These are phyloP conservation scores for Dipteronia sinensis DNA, from an alignment of 345 rosid species.

Conservation along the genomic window DNA sequence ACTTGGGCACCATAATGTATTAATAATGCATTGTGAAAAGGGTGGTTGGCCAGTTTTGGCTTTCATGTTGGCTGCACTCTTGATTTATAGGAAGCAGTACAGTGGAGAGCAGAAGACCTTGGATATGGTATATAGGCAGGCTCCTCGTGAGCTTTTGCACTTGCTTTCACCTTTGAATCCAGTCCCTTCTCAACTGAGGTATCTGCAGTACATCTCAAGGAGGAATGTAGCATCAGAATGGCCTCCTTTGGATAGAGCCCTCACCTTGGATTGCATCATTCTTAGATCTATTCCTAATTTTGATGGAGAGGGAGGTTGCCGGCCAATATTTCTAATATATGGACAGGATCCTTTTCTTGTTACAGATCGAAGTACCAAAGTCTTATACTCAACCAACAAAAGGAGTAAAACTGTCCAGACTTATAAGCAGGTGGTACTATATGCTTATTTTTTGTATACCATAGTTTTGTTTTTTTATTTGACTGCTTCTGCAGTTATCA, in stretches of 20 bases:
- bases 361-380: slow-evolving; percentile 57
- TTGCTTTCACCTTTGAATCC: slow-evolving; percentile 81
- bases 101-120: slow-evolving; percentile 83
- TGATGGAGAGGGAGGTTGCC: slow-evolving; percentile 74
- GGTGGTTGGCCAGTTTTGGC: slow-evolving; percentile 94
- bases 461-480: not conserved
- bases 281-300: slow-evolving; percentile 75
- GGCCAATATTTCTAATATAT: slow-evolving; percentile 81
- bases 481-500: not conserved
- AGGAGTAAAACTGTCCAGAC: slow-evolving; percentile 56
- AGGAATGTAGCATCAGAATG: slow-evolving; percentile 86
- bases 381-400: slow-evolving; percentile 64
- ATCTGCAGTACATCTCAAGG: slow-evolving; percentile 86
- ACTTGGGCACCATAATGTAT: slow-evolving; percentile 70
- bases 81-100: slow-evolving; percentile 82
- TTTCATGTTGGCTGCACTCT: slow-evolving; percentile 78
- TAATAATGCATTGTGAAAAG: slow-evolving; percentile 86
- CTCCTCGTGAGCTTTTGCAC: slow-evolving; percentile 86
- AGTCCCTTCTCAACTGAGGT: slow-evolving; percentile 81
- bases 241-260: slow-evolving; percentile 95
- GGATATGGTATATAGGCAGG: slow-evolving; percentile 91
- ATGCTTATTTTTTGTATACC: not conserved
- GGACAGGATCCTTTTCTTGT: slow-evolving; percentile 84
- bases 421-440: slow-evolving; percentile 75
- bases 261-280: slow-evolving; percentile 84